These are phyloP conservation scores for Limnanthes douglasii DNA, from an alignment of 345 rosid species.

Conservation along the genomic window DNA sequence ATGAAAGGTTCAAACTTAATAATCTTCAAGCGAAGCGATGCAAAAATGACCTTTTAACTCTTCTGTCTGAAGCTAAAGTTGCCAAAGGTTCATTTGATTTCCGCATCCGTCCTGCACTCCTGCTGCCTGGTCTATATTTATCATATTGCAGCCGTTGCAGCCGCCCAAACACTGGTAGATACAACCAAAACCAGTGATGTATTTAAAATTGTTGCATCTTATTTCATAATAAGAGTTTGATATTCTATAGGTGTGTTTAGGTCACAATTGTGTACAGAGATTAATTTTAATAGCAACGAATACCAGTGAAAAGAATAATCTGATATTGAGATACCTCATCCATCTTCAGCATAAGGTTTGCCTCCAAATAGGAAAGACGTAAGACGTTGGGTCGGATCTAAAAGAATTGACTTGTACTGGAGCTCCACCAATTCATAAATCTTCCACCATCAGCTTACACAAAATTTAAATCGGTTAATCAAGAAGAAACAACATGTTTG, in stretches of 20 bases:
- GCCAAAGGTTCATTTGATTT: constrained; percentile 73
- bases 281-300: constrained; percentile 15
- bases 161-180: constrained; percentile 65
- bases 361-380: constrained; percentile 62
- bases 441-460: constrained; percentile 13
- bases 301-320: constrained; percentile 39
- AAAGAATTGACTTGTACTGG: constrained; percentile 25
- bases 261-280: too few relatives aligned
- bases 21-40: background rate
- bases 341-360: constrained; percentile 73
- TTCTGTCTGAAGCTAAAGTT: constrained; percentile 79
- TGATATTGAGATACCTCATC: constrained; percentile 51
- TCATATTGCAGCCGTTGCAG: constrained; percentile 88
- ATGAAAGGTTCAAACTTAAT: too few relatives aligned
- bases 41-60: constrained; percentile 49
- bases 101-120: constrained; percentile 46
- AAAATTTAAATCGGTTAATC: background rate
- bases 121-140: constrained; percentile 32
- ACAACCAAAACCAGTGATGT: background rate
- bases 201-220: too few relatives aligned
- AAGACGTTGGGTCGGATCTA: constrained; percentile 88
- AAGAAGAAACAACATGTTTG: background rate
- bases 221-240: too few relatives aligned
- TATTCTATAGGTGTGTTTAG: too few relatives aligned
- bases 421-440: constrained; percentile 10